A percentile compares a stretch with the other conserved stretches of the same genome.
Evolutionary conservation across 2,329 filamentous ascomycete genomes (phyloP).

Genomic region (Neofusicoccum sp.): DNA sequence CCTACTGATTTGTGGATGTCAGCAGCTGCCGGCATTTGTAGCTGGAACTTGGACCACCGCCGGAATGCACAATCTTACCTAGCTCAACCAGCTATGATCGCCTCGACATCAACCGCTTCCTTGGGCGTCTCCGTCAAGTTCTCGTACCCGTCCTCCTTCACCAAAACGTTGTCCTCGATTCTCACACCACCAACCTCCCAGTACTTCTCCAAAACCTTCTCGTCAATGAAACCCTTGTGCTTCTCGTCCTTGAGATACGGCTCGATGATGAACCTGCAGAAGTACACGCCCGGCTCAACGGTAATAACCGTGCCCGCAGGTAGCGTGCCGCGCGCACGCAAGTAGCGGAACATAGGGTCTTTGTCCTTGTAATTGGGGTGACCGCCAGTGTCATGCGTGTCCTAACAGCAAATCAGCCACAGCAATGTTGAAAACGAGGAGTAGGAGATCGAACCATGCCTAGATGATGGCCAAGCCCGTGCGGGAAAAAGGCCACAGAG

Average conservation of each 20-base stretch:
- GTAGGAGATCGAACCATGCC: conserved; percentile 41
- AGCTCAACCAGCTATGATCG: background rate
- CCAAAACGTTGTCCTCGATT: conserved; percentile 87
- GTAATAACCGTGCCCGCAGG: conserved; percentile 85
- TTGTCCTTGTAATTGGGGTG: conserved; percentile 62
- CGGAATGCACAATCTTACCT: conserved; percentile 15
- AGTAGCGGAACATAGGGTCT: conserved; percentile 84
- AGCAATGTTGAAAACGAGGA: background rate
- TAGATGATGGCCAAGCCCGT: conserved; percentile 54
- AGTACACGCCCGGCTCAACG: conserved; percentile 89
- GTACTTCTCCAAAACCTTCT: conserved; percentile 65
- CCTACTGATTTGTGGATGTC: background rate
- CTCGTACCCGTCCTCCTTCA: conserved; percentile 77
- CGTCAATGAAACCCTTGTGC: conserved; percentile 67
- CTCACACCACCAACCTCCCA: conserved; percentile 85
- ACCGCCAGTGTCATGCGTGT: conserved; percentile 54
- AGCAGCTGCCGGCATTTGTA: background rate
- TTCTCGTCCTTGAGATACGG: conserved; percentile 65
- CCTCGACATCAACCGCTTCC: conserved; percentile 57
- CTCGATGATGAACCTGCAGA: conserved; percentile 73
- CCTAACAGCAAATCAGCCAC: conserved; percentile 24
- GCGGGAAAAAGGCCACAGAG: conserved; percentile 54
- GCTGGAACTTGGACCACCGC: background rate
- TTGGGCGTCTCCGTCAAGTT: conserved; percentile 83
- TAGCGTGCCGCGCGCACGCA: conserved; percentile 75